A percentile compares a stretch with the other conserved stretches of the same genome.
Evolutionary conservation across 768 basidiomycete genomes (phyloP).

Genomic region (Saitozyma podzolica): DNA sequence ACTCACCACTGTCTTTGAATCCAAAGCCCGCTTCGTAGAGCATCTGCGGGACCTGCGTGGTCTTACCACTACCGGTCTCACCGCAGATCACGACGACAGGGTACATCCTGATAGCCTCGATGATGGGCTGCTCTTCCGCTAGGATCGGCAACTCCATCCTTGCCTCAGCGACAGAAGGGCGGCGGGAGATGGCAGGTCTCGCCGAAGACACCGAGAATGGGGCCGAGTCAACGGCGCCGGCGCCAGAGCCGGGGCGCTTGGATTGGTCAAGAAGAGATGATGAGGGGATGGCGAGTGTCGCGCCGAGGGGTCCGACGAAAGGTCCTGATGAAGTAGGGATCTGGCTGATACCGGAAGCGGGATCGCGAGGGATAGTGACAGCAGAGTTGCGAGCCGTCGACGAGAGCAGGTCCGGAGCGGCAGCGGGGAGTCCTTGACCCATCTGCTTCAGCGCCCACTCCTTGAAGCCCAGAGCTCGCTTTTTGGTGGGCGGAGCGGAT

Average conservation of each 20-base stretch:
- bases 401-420: slow-evolving; percentile 15
- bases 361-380: slow-evolving; percentile 29
- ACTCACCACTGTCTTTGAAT: slow-evolving; percentile 71
- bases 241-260: background rate
- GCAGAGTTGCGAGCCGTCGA: slow-evolving; percentile 17
- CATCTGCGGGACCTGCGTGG: slow-evolving; percentile 97
- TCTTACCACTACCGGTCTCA: slow-evolving; percentile 98
- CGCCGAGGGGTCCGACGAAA: slow-evolving; percentile 73
- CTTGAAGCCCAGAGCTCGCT: slow-evolving; percentile 66
- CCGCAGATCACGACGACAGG: slow-evolving; percentile 83
- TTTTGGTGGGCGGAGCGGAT: slow-evolving; percentile 24
- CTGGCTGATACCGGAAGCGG: slow-evolving; percentile 54
- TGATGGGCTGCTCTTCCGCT: slow-evolving; percentile 88
- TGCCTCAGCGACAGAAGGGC: slow-evolving; percentile 70
- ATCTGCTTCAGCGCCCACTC: slow-evolving; percentile 80
- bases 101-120: slow-evolving; percentile 85
- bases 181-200: slow-evolving; percentile 60
- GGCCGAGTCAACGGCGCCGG: background rate
- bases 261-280: slow-evolving; percentile 37
- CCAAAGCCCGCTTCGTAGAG: slow-evolving; percentile 97
- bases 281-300: slow-evolving; percentile 62
- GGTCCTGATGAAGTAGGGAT: slow-evolving; percentile 4
- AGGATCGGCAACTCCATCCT: slow-evolving; percentile 82
- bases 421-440: slow-evolving; percentile 54
- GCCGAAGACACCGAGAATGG: slow-evolving; percentile 13